Evolutionary conservation across 2,329 filamentous ascomycete species (phyloP).

Genomic region (Leptographium wingfieldii): DNA sequence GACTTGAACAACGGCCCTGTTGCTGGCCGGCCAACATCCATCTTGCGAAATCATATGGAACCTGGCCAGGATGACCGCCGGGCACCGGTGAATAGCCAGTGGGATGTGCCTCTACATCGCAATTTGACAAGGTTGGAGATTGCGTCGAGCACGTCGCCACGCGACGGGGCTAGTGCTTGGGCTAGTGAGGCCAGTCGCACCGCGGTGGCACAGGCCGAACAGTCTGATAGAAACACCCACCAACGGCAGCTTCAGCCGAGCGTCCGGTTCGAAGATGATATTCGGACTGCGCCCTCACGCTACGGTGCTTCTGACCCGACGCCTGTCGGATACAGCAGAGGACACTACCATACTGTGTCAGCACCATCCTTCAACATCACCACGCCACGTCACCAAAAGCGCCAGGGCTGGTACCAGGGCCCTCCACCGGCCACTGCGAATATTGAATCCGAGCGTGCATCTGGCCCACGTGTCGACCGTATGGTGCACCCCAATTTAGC

Average conservation of each 20-base stretch:
- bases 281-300: slow-evolving; percentile 16
- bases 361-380: slow-evolving; percentile 35
- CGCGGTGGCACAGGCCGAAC: slow-evolving; percentile 41
- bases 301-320: slow-evolving; percentile 11
- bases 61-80: slow-evolving; percentile 32
- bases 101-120: slow-evolving; percentile 54
- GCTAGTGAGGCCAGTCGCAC: slow-evolving; percentile 43
- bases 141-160: slow-evolving; percentile 33
- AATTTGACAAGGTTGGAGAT: slow-evolving; percentile 57
- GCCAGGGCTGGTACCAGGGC: slow-evolving; percentile 61
- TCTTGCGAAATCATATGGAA: slow-evolving; percentile 16
- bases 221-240: slow-evolving; percentile 24
- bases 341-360: slow-evolving; percentile 47
- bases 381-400: slow-evolving; percentile 47
- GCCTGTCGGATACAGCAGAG: slow-evolving; percentile 10
- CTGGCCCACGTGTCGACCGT: slow-evolving; percentile 32
- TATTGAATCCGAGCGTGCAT: slow-evolving; percentile 2
- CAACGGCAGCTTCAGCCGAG: slow-evolving; percentile 17
- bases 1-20: slow-evolving; percentile 38
- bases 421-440: slow-evolving; percentile 19
- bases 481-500: slow-evolving; percentile 42
- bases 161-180: slow-evolving; percentile 42
- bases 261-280: slow-evolving; percentile 42
- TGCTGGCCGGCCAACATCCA: slow-evolving; percentile 15
- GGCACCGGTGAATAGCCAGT: slow-evolving; percentile 28